These are phyloP conservation scores for Penicillium brevicompactum DNA, from an alignment of 2,329 filamentous ascomycete genomes.

Conservation along the genomic window DNA sequence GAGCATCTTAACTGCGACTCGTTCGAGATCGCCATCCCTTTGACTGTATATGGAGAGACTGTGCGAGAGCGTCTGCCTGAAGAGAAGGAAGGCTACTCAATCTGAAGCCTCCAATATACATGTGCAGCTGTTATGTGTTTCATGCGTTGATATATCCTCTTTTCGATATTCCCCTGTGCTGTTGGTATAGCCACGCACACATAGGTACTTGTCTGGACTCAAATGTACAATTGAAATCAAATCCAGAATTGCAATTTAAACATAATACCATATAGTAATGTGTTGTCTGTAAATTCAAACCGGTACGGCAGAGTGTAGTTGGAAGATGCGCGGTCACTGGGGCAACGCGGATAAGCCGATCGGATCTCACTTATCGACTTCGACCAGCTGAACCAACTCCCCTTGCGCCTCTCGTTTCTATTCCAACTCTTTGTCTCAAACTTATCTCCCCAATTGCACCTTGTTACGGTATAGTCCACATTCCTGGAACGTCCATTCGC, in stretches of 20 bases:
- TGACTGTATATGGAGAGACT: conserved; percentile 72
- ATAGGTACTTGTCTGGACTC: background rate
- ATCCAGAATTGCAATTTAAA: background rate
- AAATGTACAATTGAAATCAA: conserved; percentile 6
- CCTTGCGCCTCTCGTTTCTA: conserved; percentile 3
- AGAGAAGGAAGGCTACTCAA: conserved; percentile 44
- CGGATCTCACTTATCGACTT: conserved; percentile 9
- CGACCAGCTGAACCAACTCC: conserved; percentile 13
- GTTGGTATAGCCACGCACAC: background rate
- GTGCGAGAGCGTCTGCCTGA: conserved; percentile 46
- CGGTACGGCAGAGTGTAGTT: background rate
- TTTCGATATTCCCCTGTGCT: conserved; percentile 18
- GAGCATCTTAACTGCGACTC: conserved; percentile 82
- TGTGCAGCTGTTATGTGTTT: conserved; percentile 7
- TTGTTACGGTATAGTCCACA: background rate
- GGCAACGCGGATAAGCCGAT: conserved; percentile 11
- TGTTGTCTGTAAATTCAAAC: background rate
- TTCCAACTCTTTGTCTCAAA: conserved; percentile 1
- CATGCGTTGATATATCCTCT: conserved; percentile 7
- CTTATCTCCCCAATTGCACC: background rate
- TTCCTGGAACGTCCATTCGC: background rate
- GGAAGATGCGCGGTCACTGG: conserved; percentile 9
- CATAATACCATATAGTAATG: background rate
- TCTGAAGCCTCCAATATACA: conserved; percentile 27
- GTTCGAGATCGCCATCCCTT: conserved; percentile 83